Evolutionary conservation across 1,284 basidiomycete species (phyloP).

Genomic region (Boletellus deceptivus): DNA sequence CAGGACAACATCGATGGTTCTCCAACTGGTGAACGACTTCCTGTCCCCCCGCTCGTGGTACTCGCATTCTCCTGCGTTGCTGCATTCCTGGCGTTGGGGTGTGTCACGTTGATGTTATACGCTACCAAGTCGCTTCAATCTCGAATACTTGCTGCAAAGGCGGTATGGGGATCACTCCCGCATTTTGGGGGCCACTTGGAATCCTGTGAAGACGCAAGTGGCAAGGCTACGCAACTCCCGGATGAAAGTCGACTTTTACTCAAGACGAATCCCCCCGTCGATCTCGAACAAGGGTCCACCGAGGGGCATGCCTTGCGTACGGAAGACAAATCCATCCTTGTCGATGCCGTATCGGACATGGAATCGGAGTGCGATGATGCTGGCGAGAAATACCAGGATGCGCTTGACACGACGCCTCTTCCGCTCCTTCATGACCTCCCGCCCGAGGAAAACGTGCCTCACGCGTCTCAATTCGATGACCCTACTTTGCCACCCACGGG

Average conservation of each 20-base stretch:
- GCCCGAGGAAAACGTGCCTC: constrained; percentile 7
- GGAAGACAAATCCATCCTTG: constrained; percentile 5
- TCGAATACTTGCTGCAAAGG: constrained; percentile 30
- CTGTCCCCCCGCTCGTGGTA: constrained; percentile 25
- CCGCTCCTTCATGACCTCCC: constrained; percentile 21
- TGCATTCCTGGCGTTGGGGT: constrained; percentile 37
- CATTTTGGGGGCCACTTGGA: constrained; percentile 28
- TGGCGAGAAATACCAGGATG: constrained; percentile 41
- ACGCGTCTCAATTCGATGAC: constrained; percentile 10
- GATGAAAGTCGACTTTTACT: background rate
- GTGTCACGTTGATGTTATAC: constrained; percentile 37
- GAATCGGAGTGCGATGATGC: constrained; percentile 24
- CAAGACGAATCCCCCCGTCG: background rate
- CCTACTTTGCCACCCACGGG: constrained; percentile 8
- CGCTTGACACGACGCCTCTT: constrained; percentile 30
- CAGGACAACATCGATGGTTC: background rate
- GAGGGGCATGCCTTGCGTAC: constrained; percentile 2
- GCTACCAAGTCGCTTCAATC: constrained; percentile 33
- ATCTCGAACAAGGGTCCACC: constrained; percentile 4
- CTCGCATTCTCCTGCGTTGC: constrained; percentile 38
- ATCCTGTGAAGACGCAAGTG: background rate
- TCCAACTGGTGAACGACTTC: background rate
- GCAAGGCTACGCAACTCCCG: background rate
- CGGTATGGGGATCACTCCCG: constrained; percentile 37
- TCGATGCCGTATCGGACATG: constrained; percentile 18